phyloP scores from a whole-genome alignment of 345 rosid genomes.

The Gossypium arboreum region DNA sequence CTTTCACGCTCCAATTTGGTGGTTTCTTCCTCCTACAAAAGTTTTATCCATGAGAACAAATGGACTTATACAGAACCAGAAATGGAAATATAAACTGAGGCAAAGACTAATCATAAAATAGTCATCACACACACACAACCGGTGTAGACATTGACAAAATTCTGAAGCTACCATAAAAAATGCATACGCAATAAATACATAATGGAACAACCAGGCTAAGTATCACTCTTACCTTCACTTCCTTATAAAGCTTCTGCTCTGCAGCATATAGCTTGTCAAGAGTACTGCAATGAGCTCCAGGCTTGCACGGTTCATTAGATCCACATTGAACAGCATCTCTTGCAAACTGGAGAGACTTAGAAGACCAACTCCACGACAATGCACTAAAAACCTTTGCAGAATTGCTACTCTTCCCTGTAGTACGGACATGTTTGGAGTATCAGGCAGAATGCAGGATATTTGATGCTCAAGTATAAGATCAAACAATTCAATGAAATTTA shows the following conservation, averaged over 20 bases:
- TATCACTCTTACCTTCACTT: slow-evolving; percentile 52
- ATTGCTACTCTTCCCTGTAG: slow-evolving; percentile 68
- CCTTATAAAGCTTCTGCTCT: slow-evolving; percentile 81
- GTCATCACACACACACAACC: background rate
- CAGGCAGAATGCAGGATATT: background rate
- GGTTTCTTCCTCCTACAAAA: slow-evolving; percentile 69
- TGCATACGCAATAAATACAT: background rate
- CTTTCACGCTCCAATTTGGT: slow-evolving; percentile 64
- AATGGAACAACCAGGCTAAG: background rate
- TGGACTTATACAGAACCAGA: background rate
- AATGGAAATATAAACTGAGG: slow-evolving; percentile 10
- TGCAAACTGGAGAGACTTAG: slow-evolving; percentile 55
- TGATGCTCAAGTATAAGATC: background rate
- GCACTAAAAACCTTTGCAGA: slow-evolving; percentile 90
- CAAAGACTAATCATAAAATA: background rate
- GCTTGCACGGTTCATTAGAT: slow-evolving; percentile 63
- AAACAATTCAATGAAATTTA: too few species aligned
- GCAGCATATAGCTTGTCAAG: slow-evolving; percentile 68
- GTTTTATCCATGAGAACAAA: background rate
- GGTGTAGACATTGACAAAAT: slow-evolving; percentile 6
- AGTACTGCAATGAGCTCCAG: slow-evolving; percentile 79
- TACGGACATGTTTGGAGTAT: background rate
- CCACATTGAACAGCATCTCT: slow-evolving; percentile 38
- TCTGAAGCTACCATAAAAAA: background rate
- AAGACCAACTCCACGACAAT: slow-evolving; percentile 90